Conservation (phyloP, 2,329 filamentous ascomycete species). For the Aspergillus neoniger region DNA sequence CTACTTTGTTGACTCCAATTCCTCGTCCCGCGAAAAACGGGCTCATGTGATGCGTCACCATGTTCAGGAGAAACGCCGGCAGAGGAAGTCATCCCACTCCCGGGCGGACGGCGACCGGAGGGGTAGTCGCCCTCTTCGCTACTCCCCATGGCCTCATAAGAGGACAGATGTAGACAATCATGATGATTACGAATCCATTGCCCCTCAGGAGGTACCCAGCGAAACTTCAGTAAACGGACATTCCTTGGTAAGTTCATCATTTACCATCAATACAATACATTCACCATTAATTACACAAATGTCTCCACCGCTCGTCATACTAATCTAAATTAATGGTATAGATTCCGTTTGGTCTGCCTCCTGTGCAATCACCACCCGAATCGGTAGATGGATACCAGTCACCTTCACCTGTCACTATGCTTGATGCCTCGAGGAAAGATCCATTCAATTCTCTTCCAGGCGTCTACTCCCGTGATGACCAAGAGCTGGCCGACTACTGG, state of each 20-base stretch:
- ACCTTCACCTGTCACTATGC: slow-evolving; percentile 28
- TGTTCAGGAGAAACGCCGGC: slow-evolving; percentile 44
- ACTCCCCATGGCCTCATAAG: slow-evolving; percentile 30
- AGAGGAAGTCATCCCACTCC: slow-evolving; percentile 32
- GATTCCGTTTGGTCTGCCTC: neutral
- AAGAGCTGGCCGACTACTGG: slow-evolving; percentile 41
- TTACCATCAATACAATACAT: neutral
- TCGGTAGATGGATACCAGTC: slow-evolving; percentile 11
- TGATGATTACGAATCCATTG: neutral
- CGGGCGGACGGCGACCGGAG: slow-evolving; percentile 19
- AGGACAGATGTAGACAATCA: slow-evolving; percentile 7
- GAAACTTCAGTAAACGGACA: slow-evolving; percentile 1
- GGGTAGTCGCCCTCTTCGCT: slow-evolving; percentile 18
- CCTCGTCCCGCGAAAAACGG: slow-evolving; percentile 45
- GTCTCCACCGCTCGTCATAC: neutral
- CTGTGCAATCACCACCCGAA: slow-evolving; percentile 3
- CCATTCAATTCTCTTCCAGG: slow-evolving; percentile 36
- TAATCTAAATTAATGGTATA: neutral
- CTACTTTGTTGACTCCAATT: slow-evolving; percentile 45
- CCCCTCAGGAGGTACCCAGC: slow-evolving; percentile 1
- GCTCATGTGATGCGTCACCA: slow-evolving; percentile 49
- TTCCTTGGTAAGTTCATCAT: slow-evolving; percentile 9
- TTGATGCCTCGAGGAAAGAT: slow-evolving; percentile 34
- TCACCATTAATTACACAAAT: neutral
- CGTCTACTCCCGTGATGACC: slow-evolving; percentile 27